phyloP scores from a whole-genome alignment of 305 asterid genomes.

The Ajuga reptans region DNA sequence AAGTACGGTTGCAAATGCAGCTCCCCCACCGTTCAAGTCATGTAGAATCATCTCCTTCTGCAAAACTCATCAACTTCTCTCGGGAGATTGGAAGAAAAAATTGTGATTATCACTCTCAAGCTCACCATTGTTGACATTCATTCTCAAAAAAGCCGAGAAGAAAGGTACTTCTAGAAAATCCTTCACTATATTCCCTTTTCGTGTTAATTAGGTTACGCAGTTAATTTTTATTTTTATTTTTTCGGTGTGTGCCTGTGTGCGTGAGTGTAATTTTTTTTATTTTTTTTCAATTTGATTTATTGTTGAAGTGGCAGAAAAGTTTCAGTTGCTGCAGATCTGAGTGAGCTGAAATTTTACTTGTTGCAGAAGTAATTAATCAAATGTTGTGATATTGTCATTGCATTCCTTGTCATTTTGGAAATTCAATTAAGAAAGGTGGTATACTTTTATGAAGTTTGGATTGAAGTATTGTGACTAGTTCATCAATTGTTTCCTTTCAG shows the following conservation, averaged over 20 bases:
- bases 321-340: conserved; percentile 21
- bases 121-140: conserved; percentile 21
- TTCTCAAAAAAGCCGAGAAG: background rate
- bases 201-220: background rate
- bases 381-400: background rate
- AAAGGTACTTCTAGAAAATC: conserved; percentile 14
- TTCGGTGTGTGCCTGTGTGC: background rate
- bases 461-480: background rate
- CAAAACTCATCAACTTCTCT: background rate
- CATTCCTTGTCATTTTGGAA: background rate
- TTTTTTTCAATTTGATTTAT: background rate
- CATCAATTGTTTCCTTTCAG: background rate
- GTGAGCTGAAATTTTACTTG: conserved; percentile 12
- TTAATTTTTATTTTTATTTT: background rate
- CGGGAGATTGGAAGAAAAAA: conserved; percentile 20
- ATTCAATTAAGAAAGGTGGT: background rate
- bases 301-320: background rate
- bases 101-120: conserved; percentile 11
- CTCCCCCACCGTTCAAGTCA: background rate
- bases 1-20: conserved; percentile 11
- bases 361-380: background rate
- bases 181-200: background rate
- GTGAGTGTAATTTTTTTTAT: background rate
- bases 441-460: background rate
- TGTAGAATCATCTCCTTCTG: background rate